Evolutionary conservation across 208 protist species (phyloP), one percentile per base, ranked within the genome.

Genomic region (Leishmania turanica): DNA sequence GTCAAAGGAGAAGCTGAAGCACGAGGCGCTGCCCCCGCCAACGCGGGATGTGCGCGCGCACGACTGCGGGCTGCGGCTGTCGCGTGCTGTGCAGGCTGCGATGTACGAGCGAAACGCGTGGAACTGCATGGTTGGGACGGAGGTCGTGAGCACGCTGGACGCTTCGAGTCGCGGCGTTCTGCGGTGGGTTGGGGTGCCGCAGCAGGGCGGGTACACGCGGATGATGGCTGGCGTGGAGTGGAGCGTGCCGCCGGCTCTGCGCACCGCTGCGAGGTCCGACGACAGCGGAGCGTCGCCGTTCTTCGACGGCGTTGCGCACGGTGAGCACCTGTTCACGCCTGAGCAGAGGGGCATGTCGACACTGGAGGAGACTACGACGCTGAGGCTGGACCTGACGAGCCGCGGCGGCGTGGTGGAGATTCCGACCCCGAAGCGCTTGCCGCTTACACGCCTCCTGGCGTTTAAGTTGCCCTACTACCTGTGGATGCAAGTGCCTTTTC

Each of bases 211-310:
- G 19, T 89, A 85, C 79, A 77, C 83, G 73, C 84, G 79, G 17
- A 71, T 95, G 60, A 90, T 89, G 82, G 93, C 93, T 1, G 93
- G 87, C 11, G 90, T 96, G 62, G 89, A 93, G 86, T 96, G 93
- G 91, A 81, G 65, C 42, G 86, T 81, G 74, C 70, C 71, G 83
- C 82, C 84, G 24, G 74, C 88, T 77, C 51, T 75, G 70, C 78
- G 87, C 78, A 54, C 79, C 27, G 81, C 85, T 53, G 66, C 74
- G 31, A 80, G 76, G 53, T 64, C 69, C 24, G 65, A 56, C 40
- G 81, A 78, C 72, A 81, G 65, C 58, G 62, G n/a, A 34, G 56
- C 42, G 74, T 78, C 84, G 64, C 88, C 86, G n/a, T 84, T 90
- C 70, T 87, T 86, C 73, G 74, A 89, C 81, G 93, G 93, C 64